These are phyloP conservation scores for Rubroshorea leprosula DNA, from an alignment of 345 rosid species.

Conservation along the genomic window DNA sequence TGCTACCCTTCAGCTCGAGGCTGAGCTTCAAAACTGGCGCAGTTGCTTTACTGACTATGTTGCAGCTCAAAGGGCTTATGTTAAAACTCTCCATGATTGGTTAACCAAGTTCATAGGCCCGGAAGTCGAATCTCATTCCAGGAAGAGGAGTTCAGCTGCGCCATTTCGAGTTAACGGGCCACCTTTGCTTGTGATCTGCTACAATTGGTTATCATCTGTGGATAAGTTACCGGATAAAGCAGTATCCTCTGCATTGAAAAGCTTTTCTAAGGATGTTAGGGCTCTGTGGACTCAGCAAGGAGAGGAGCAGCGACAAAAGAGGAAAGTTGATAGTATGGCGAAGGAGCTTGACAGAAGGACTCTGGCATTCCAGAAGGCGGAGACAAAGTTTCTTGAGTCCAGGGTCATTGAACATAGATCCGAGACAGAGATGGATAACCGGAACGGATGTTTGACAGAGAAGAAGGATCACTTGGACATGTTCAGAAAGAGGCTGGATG, in stretches of 20 bases:
- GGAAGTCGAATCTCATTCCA: constrained; percentile 51
- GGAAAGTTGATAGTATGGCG: constrained; percentile 55
- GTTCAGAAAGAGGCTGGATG: constrained; percentile 38
- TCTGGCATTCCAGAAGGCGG: constrained; percentile 36
- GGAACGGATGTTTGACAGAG: constrained; percentile 23
- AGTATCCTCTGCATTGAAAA: constrained; percentile 41
- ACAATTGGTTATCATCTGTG: constrained; percentile 43
- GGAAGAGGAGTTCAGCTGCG: constrained; percentile 33
- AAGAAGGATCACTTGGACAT: constrained; percentile 48
- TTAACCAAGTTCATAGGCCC: constrained; percentile 58
- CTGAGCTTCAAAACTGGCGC: constrained; percentile 60
- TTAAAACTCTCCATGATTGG: constrained; percentile 56
- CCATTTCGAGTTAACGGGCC: constrained; percentile 45
- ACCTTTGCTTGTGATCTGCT: constrained; percentile 43
- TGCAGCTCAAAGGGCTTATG: constrained; percentile 51
- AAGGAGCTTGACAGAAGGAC: constrained; percentile 54
- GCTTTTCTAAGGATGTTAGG: constrained; percentile 54
- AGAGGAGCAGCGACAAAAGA: constrained; percentile 55
- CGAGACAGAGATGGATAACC: constrained; percentile 23
- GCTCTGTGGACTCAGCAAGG: constrained; percentile 64
- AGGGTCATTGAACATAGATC: constrained; percentile 33
- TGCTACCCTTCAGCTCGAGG: constrained; percentile 73
- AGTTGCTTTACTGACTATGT: constrained; percentile 44
- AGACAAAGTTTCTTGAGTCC: constrained; percentile 40
- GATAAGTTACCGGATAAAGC: constrained; percentile 46